Evolutionary conservation across 441 rosid species (phyloP), one percentile per base, ranked within the genome.

Genomic region (Jatropha podagrica): DNA sequence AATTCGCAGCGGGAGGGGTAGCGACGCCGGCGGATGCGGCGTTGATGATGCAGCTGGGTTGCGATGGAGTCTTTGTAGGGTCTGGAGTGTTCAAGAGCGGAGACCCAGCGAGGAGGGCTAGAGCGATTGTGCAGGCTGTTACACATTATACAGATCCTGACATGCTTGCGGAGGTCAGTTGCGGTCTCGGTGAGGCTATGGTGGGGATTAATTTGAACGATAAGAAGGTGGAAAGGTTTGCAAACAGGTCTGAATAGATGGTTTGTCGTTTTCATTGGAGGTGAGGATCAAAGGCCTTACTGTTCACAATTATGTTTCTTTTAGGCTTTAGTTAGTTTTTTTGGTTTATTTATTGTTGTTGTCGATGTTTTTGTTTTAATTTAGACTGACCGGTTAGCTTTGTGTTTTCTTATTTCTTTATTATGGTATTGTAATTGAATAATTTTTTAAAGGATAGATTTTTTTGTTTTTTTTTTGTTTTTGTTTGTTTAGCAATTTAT

Each of bases 1-100:
- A 93, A 4, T 95, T 95, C 54, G 99, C 98, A 2, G 98, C 99
- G 0, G 98, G 99, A 13, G 98, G 99, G 3, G 98, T 93, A 32
- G 99, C 98, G 10, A 95, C 97, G 2, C 99, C 98, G 1, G 98
- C 98, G 0, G 99, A 95, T 51, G 99, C 99, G 0, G 99, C 99
- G 23, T 81, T 95, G 65, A 95, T 93, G 98, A 95, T 95, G 99
- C 97, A 95, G 84, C 81, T 95, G 58, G 98, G 99, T 0, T 93
- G 97, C 17, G 99, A 93, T 44, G 98, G 97, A 3, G 97, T 93
- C 27, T 95, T 95, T 62, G 98, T 95, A 0, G 98, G 99, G 2
- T 92, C 96, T 0, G 98, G 99, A 0, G 94, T 95, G 64, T 95
- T 95, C 76, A 93, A 95, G 84, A 95, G 99, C 13, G 98, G 98